Evolutionary conservation across 2,329 filamentous ascomycete species (phyloP), one percentile per base, ranked within the genome.

Genomic region (Gaeumannomyces sp.): DNA sequence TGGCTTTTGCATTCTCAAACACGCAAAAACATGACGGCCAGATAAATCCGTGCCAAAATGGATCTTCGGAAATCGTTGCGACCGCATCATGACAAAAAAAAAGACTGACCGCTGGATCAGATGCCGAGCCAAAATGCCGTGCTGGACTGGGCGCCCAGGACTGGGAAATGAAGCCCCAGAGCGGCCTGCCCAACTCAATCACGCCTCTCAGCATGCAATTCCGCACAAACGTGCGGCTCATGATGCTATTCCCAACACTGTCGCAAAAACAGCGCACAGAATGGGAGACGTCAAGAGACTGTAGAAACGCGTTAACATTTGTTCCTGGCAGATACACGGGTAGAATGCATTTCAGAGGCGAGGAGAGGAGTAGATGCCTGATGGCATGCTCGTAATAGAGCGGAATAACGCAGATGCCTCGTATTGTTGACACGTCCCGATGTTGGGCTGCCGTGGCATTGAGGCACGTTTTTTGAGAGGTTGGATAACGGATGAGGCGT

Each of bases 181-280:
- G 45, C 45, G 45, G 22, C 22, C 22, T n/a, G 38, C 16, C 45
- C 45, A 53, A 19, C 45, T 53, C 22, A 53, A 53, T 53, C 45
- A 53, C 45, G 45, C 45, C 11, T 53, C 45, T 53, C 45, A n/a
- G 45, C 45, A 25, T 53, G 2, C 45, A 53, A 53, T 13, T 3
- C 27, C 59, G 22, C 28, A 28, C 59, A 33, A 60, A 60, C 19
- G 31, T 59, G 14, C 29, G 29, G 59, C 14, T 22, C 31, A 31
- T 38, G 59, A 60, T 22, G 59, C 59, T 25, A 60, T 60, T 60
- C 59, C 59, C 59, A 60, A 22, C 45, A 11, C 22, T 53, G 45
- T 22, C n/a, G 45, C 45, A 53, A 53, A 53, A 53, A 53, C 4
- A 53, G 45, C 45, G 45, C 45, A 53, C 45, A 53, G 45, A 19